phyloP scores from a whole-genome alignment of 192 early-diverging fungal species.

The Podila minutissima region DNA sequence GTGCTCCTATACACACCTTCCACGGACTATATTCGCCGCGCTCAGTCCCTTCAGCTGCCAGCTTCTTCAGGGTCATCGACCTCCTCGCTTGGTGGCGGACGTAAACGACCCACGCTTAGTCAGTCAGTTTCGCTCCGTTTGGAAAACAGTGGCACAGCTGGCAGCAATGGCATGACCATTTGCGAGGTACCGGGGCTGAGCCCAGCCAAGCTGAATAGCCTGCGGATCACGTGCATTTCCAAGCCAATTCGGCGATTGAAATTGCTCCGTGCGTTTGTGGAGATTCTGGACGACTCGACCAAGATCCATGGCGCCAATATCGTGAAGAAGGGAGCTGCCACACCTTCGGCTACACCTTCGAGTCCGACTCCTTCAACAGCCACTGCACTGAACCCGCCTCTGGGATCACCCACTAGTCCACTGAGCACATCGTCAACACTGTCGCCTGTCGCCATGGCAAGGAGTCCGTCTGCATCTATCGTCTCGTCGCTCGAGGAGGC shows the following conservation, averaged over 20 bases:
- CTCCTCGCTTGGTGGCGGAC: conserved; percentile 2
- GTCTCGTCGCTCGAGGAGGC: conserved; percentile 14
- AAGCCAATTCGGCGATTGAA: conserved; percentile 57
- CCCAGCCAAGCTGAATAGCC: conserved; percentile 31
- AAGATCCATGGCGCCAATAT: conserved; percentile 24
- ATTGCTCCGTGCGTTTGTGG: conserved; percentile 51
- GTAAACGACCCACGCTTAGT: conserved; percentile 22
- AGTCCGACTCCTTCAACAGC: conserved; percentile 16
- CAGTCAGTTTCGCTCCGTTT: conserved; percentile 28
- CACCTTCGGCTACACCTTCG: not conserved
- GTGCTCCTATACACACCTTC: conserved; percentile 33
- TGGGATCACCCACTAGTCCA: not conserved
- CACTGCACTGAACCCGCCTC: conserved; percentile 8
- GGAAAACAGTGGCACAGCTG: conserved; percentile 8
- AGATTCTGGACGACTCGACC: conserved; percentile 45
- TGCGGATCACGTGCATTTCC: conserved; percentile 51
- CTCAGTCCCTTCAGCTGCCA: conserved; percentile 40
- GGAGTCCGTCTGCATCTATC: conserved; percentile 16
- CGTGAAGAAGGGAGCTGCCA: conserved; percentile 11
- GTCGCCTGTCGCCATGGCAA: conserved; percentile 9
- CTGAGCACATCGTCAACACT: not conserved
- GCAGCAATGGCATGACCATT: not conserved
- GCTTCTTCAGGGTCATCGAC: conserved; percentile 9
- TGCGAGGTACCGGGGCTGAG: conserved; percentile 31
- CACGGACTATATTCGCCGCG: conserved; percentile 27